Conservation (phyloP, 805 yeast genomes). For the Candida loeiensis region DNA sequence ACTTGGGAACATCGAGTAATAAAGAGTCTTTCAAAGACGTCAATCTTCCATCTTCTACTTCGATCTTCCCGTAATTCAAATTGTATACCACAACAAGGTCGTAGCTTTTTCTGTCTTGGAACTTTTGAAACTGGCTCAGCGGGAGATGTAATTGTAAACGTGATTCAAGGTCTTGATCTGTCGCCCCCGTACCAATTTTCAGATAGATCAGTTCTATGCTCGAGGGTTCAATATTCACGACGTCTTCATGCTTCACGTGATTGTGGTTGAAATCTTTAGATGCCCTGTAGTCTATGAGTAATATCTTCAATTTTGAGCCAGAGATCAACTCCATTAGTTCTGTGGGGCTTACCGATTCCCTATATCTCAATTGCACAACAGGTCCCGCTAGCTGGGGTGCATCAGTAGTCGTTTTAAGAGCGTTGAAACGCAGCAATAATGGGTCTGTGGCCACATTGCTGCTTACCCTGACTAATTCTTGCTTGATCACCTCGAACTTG, state of each 20-base stretch:
- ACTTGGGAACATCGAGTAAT: constrained; percentile 36
- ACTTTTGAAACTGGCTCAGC: constrained; percentile 49
- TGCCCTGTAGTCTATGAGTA: constrained; percentile 73
- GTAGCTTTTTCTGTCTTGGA: constrained; percentile 50
- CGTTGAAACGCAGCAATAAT: constrained; percentile 23
- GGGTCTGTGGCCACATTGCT: constrained; percentile 16
- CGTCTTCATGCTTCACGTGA: constrained; percentile 58
- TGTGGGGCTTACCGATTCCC: constrained; percentile 3
- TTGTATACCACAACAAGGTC: constrained; percentile 69
- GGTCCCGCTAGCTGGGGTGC: not conserved
- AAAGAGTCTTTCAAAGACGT: constrained; percentile 35
- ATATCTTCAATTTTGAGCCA: constrained; percentile 21
- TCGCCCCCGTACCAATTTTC: constrained; percentile 36
- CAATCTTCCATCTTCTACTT: constrained; percentile 26
- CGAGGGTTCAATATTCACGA: constrained; percentile 73
- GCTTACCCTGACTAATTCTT: not conserved
- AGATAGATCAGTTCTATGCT: constrained; percentile 15
- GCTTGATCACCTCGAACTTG: constrained; percentile 4
- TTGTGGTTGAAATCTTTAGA: constrained; percentile 54
- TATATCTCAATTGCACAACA: constrained; percentile 2
- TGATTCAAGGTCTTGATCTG: constrained; percentile 65
- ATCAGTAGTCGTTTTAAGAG: constrained; percentile 10
- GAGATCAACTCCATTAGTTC: constrained; percentile 4
- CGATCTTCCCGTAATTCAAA: constrained; percentile 32
- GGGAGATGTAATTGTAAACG: constrained; percentile 57